phyloP scores from a whole-genome alignment of 2,329 filamentous ascomycete genomes.

The Colletotrichum plurivorum region DNA sequence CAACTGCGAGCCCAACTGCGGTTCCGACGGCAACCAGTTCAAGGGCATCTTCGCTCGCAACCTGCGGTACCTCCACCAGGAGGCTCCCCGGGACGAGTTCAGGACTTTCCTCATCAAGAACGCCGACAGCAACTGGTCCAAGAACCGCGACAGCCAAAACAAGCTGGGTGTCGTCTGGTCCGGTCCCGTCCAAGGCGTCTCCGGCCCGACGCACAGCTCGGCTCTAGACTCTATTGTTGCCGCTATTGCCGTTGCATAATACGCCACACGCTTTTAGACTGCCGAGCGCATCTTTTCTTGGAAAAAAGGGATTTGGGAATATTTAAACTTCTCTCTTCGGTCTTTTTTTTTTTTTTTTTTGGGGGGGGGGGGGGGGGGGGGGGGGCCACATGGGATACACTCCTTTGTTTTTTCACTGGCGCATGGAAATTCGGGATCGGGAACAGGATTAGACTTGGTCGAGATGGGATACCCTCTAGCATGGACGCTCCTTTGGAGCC shows the following conservation, averaged over 20 bases:
- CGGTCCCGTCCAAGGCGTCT: slow-evolving; percentile 67
- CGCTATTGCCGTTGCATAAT: slow-evolving; percentile 60
- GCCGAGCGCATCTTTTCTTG: neutral
- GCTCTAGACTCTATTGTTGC: slow-evolving; percentile 78
- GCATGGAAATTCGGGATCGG: slow-evolving; percentile 13
- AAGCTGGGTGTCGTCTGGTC: slow-evolving; percentile 76
- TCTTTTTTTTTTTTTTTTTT: neutral
- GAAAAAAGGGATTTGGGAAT: neutral
- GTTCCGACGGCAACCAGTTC: slow-evolving; percentile 73
- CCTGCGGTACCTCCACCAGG: slow-evolving; percentile 69
- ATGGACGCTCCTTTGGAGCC: slow-evolving; percentile 27
- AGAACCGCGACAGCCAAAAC: slow-evolving; percentile 65
- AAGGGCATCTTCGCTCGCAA: slow-evolving; percentile 81
- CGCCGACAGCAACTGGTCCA: slow-evolving; percentile 75
- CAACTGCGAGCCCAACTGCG: slow-evolving; percentile 61
- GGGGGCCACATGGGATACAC: slow-evolving; percentile 13
- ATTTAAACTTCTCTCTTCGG: neutral
- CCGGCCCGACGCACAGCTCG: slow-evolving; percentile 73
- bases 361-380: too few relatives aligned
- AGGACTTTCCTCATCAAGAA: slow-evolving; percentile 70
- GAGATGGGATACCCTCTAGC: slow-evolving; percentile 36
- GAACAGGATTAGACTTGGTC: slow-evolving; percentile 25
- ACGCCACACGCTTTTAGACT: slow-evolving; percentile 1
- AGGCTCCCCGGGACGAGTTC: slow-evolving; percentile 64
- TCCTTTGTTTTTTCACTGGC: slow-evolving; percentile 19